phyloP scores from a whole-genome alignment of 2,329 filamentous ascomycete genomes.

The Blastomyces gilchristii region DNA sequence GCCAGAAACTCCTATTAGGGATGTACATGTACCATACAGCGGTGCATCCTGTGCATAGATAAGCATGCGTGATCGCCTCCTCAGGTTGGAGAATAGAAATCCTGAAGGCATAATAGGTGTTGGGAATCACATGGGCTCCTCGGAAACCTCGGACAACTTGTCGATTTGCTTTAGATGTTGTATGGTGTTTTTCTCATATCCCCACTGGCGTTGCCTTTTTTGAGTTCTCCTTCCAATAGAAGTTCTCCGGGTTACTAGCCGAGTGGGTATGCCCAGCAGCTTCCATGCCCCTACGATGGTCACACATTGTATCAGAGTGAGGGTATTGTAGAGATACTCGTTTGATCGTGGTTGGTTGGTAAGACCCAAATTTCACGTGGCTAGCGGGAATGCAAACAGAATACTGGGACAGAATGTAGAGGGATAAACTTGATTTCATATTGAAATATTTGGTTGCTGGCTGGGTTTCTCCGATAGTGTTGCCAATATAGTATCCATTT shows the following conservation, averaged over 20 bases:
- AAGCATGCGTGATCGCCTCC: not conserved
- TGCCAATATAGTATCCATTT: not conserved
- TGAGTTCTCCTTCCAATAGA: not conserved
- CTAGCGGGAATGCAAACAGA: not conserved
- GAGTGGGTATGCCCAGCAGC: not conserved
- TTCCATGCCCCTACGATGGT: not conserved
- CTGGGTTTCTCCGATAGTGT: not conserved
- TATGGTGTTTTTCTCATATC: not conserved
- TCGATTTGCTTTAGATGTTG: not conserved
- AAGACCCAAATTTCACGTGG: not conserved
- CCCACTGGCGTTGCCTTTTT: not conserved
- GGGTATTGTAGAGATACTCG: not conserved
- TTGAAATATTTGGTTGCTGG: slow-evolving; percentile 5
- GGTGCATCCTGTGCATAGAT: not conserved
- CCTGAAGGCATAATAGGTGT: not conserved
- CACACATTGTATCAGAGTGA: not conserved
- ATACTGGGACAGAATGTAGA: not conserved
- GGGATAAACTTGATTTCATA: not conserved
- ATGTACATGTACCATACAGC: not conserved
- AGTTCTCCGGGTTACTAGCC: too few species aligned
- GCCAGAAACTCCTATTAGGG: not conserved
- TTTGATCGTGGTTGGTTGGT: not conserved
- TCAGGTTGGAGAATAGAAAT: not conserved
- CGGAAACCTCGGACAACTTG: not conserved
- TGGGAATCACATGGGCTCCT: not conserved